These are phyloP conservation scores for Yamadazyma sp. DNA, from an alignment of 805 yeast species.

Conservation along the genomic window DNA sequence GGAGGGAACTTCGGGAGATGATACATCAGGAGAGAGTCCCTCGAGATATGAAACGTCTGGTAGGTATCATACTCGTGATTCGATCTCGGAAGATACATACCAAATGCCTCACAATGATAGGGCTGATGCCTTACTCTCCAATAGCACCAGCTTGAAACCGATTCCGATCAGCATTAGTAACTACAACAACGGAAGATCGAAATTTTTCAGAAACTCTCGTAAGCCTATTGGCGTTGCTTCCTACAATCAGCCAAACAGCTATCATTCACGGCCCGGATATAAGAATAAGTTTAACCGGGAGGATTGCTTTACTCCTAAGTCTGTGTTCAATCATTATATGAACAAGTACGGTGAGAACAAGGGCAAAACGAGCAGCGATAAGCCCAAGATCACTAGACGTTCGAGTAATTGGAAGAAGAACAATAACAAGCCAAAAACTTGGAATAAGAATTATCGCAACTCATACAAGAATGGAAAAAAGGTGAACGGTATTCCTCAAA, in stretches of 20 bases:
- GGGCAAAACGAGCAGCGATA: constrained; percentile 29
- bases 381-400: constrained; percentile 16
- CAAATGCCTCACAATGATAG: constrained; percentile 20
- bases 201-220: constrained; percentile 43
- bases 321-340: constrained; percentile 69
- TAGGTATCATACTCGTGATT: no score
- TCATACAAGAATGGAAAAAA: constrained; percentile 8
- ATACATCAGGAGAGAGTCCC: no score
- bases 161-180: constrained; percentile 36
- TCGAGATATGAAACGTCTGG: no score
- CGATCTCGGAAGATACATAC: constrained; percentile 5
- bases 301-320: constrained; percentile 77
- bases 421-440: constrained; percentile 16
- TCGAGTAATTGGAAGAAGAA: constrained; percentile 20
- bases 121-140: constrained; percentile 44
- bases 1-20: no score
- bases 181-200: constrained; percentile 14
- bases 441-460: constrained; percentile 18
- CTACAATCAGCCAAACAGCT: constrained; percentile 35
- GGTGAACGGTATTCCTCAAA: constrained; percentile 6
- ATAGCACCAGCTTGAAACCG: constrained; percentile 37
- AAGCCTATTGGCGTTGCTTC: constrained; percentile 69
- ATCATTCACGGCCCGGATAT: constrained; percentile 11
- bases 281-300: constrained; percentile 53
- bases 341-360: constrained; percentile 54